Percentiles rank a stretch among this genome's conserved stretches.
Evolutionary conservation across 371 early-diverging fungal species (phyloP).

Genomic region (Saksenaea oblongispora): DNA sequence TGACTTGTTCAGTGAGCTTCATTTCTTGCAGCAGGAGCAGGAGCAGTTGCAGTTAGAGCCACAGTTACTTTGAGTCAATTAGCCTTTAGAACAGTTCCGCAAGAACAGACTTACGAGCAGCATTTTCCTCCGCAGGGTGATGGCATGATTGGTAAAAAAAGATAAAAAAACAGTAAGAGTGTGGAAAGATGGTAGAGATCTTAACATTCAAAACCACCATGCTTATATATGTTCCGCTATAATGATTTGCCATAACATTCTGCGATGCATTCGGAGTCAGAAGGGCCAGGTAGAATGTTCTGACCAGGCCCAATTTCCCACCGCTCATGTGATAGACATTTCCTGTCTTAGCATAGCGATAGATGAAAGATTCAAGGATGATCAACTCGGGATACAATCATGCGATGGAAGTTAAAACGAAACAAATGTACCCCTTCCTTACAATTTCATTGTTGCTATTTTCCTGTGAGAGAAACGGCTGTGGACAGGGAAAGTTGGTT

Average conservation of each 20-base stretch:
- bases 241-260: background rate
- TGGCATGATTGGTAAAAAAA: background rate
- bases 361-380: no score
- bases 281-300: background rate
- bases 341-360: no score
- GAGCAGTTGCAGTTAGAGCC: constrained; percentile 13
- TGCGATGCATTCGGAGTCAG: background rate
- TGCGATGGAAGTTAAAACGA: no score
- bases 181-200: background rate
- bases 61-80: constrained; percentile 5
- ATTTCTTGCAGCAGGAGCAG: constrained; percentile 12
- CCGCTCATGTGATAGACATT: background rate
- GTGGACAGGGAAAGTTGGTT: no score
- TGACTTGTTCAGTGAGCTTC: background rate
- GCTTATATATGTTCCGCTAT: background rate
- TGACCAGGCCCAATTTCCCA: background rate
- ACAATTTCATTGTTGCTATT: no score
- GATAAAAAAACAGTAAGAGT: background rate
- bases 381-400: no score
- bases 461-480: no score
- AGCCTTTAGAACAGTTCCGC: background rate
- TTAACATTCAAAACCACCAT: background rate
- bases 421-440: no score
- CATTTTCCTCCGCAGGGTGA: constrained; percentile 2
- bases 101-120: constrained; percentile 10